Conservation (phyloP, 1,284 basidiomycete genomes). For the Cutaneotrichosporon mucoides region DNA sequence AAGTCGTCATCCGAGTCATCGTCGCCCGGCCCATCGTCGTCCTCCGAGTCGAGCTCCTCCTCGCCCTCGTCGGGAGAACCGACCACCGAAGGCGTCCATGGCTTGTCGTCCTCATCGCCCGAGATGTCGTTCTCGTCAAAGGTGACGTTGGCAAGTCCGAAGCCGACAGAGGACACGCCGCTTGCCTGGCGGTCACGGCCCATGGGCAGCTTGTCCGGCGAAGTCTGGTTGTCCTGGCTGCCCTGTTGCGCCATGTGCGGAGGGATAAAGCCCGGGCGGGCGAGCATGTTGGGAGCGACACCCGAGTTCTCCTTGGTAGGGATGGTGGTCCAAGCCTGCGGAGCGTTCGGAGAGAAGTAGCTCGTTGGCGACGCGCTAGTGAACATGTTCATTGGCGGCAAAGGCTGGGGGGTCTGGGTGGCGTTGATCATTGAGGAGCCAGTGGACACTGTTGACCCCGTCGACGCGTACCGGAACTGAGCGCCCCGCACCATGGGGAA, state of each 20-base stretch:
- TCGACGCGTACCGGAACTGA: constrained; percentile 21
- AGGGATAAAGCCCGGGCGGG: constrained; percentile 7
- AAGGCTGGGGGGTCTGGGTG: constrained; percentile 14
- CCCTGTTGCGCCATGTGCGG: neutral
- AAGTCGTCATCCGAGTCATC: constrained; percentile 22
- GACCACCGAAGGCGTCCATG: constrained; percentile 8
- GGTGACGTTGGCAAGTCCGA: constrained; percentile 42
- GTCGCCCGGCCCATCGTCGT: constrained; percentile 8
- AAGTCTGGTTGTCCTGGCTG: constrained; percentile 3
- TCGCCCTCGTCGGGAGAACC: constrained; percentile 16
- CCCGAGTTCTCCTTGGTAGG: constrained; percentile 5
- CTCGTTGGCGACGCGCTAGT: neutral
- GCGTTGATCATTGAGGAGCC: constrained; percentile 25
- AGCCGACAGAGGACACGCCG: constrained; percentile 33
- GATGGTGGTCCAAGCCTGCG: neutral
- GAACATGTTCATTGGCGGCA: constrained; percentile 28
- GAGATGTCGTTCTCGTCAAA: constrained; percentile 26
- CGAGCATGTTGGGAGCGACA: constrained; percentile 13
- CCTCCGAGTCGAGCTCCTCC: constrained; percentile 19
- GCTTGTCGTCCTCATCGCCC: constrained; percentile 13
- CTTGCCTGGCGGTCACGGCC: constrained; percentile 17
- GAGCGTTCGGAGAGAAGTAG: constrained; percentile 4
- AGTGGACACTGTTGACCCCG: constrained; percentile 28
- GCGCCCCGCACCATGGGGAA: constrained; percentile 2
- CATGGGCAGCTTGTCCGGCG: constrained; percentile 10